Conservation (phyloP, 2,329 filamentous ascomycete species). For the Rutstroemia sydowiana region DNA sequence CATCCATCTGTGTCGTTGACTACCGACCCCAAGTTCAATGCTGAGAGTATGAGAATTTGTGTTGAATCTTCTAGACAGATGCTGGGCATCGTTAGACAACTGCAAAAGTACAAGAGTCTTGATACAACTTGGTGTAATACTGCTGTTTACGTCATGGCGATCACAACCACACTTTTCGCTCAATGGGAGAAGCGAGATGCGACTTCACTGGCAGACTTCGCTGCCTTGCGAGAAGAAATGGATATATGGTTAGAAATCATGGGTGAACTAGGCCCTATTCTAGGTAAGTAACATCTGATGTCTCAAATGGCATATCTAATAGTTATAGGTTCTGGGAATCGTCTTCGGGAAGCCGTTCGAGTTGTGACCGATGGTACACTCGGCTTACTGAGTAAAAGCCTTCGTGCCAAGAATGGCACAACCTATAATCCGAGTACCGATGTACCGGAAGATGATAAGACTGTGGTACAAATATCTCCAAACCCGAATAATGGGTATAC, state of each 20-base stretch:
- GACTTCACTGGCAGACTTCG: conserved; percentile 50
- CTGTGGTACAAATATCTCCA: conserved; percentile 4
- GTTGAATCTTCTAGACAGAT: conserved; percentile 59
- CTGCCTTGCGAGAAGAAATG: conserved; percentile 59
- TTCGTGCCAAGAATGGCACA: conserved; percentile 35
- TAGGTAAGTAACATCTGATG: conserved; percentile 46
- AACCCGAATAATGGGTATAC: conserved; percentile 5
- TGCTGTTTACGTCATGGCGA: conserved; percentile 64
- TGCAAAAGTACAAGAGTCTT: conserved; percentile 58
- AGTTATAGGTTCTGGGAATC: conserved; percentile 37
- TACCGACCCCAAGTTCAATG: conserved; percentile 46
- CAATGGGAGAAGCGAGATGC: conserved; percentile 59
- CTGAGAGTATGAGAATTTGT: conserved; percentile 58
- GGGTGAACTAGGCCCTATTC: conserved; percentile 55
- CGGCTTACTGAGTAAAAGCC: conserved; percentile 35
- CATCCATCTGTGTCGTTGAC: conserved; percentile 55
- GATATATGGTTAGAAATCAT: conserved; percentile 61
- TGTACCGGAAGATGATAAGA: conserved; percentile 8
- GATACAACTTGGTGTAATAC: conserved; percentile 75
- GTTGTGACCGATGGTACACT: conserved; percentile 42
- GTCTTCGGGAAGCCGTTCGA: conserved; percentile 40
- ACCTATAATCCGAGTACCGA: conserved; percentile 13
- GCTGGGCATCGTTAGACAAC: conserved; percentile 49
- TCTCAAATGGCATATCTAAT: conserved; percentile 7
- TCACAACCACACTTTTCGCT: conserved; percentile 65